Base-by-base conservation (phyloP, 257 asterid species). In the Solanum etuberosum region DNA sequence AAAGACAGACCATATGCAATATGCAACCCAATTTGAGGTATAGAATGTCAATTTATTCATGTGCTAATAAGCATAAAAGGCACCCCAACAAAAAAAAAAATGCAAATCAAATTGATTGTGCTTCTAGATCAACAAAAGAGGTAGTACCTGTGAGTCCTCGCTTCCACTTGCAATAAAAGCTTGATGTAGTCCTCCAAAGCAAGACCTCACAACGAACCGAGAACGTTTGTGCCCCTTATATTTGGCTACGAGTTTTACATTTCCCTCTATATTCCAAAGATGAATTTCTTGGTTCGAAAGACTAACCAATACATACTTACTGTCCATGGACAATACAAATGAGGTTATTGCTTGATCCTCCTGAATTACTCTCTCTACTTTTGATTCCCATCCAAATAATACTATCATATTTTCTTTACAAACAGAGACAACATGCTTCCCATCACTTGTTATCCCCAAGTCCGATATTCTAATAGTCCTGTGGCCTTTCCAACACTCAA, bases 81-180 rank as follows among this genome's bases (percentile, higher is more conserved):
- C 23, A 46, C 38, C 15, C 65, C 38, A 43, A 78, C 25, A 46
- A 46, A 57, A 29, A 18, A 2, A 23, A 18, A 31, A 8, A 65
- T 46, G 85, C 29, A 80, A 48, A 32, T 73, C 35, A 80, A 16
- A 48, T 10, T 9, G 42, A 46, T 31, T 80, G 42, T 83, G 34
- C 72, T 40, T 34, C 27, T 51, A 78, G 59, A 91, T 86, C 42
- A 57, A 32, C 70, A 81, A 46, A 78, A 70, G 85, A 74, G 70
- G 25, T 23, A 40, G 63, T 91, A 97, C 99, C 98, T 91, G 96
- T 57, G 99, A 95, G 91, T 97, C 97, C 91, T 97, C 99, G 9
- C 99, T 97, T 76, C 99, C 99, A 76, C 99, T 95, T 74, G 98
- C 98, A 68, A 97, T 88, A 83, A 97, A 97, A 72, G 96, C 93